Percentiles rank a stretch among this genome's conserved stretches.
These are phyloP conservation scores for Boletus tylopilopsis DNA, from an alignment of 768 basidiomycete species.

Conservation along the genomic window DNA sequence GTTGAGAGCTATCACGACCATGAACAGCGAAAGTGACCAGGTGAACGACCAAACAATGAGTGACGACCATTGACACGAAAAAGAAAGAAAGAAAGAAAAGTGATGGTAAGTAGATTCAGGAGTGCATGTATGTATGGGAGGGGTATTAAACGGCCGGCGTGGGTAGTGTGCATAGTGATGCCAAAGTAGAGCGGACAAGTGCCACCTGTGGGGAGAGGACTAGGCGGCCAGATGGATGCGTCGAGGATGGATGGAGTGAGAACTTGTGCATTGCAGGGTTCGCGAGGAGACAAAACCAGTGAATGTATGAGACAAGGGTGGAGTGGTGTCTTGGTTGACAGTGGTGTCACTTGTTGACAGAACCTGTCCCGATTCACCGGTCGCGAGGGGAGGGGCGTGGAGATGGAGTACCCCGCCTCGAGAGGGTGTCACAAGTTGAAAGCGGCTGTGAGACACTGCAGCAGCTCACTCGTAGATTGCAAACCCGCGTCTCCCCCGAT, in stretches of 20 bases:
- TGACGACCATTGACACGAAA: neutral
- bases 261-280: neutral
- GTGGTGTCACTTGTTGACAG: neutral
- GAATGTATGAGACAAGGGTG: neutral
- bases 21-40: slow-evolving; percentile 4
- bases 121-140: slow-evolving; percentile 12
- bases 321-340: neutral
- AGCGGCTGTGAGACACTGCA: neutral
- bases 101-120: slow-evolving; percentile 11
- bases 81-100: slow-evolving; percentile 2
- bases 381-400: slow-evolving; percentile 23
- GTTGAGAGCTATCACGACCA: slow-evolving; percentile 6
- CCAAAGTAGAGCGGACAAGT: neutral
- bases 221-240: neutral
- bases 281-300: neutral
- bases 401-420: slow-evolving; percentile 19
- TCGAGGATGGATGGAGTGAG: neutral
- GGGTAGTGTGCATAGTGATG: slow-evolving; percentile 12
- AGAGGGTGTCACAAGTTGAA: slow-evolving; percentile 9
- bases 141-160: slow-evolving; percentile 31
- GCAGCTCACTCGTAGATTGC: slow-evolving; percentile 23
- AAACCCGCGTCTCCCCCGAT: slow-evolving; percentile 21
- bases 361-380: slow-evolving; percentile 13
- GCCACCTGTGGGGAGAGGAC: neutral
- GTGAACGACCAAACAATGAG: slow-evolving; percentile 7